Evolutionary conservation across 495 filamentous ascomycete genomes (phyloP), one percentile per base, ranked within the genome.

Genomic region (Letharia columbiana): DNA sequence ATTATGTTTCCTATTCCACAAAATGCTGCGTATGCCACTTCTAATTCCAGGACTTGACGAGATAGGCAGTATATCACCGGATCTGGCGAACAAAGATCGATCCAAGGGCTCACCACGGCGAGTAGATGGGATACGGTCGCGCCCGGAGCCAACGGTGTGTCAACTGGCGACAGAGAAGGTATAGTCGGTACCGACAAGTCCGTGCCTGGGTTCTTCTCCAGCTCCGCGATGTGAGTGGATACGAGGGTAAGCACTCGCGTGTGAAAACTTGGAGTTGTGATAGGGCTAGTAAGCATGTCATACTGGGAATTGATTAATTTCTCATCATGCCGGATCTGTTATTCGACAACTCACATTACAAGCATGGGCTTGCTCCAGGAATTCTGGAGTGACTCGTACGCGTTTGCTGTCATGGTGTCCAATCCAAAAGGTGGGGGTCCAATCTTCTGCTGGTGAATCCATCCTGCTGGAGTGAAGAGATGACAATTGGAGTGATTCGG

Each of bases 1-100:
- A 97, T 78, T 49, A 99, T 81, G 73, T 89, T 95, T 31, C 85
- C 85, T 67, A 92, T 82, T 20, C 94, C 94, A 73, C 91, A 96
- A 77, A 97, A 99, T 60, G 89, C 91, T 45, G 94, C 95, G 75
- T 97, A 99, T 31, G 89, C 87, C 23, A 98, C 83, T 70, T 99
- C 94, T 62, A 94, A 78, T 74, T 91, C 91, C 59, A 99, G 77
- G 3, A 96, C 90, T 73, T 96, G 92, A 40, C 89, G 84, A 17
- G 92, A 96, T 63, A 97, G 78, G 72, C 90, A 86, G 3, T 90
- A 84, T 65, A 96, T 86, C 66, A 90, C 69, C 20, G 91, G 90
- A 74, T 97, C 87, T 1, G 88, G 78, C 41, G 92, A 96, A 68
- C 86, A 89, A 4, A 97, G 75, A 74, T 97, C 91, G 71, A 96